Evolutionary conservation across 805 yeast genomes (phyloP), one percentile per base, ranked within the genome.

Genomic region (Diddensiella transvaalensis): DNA sequence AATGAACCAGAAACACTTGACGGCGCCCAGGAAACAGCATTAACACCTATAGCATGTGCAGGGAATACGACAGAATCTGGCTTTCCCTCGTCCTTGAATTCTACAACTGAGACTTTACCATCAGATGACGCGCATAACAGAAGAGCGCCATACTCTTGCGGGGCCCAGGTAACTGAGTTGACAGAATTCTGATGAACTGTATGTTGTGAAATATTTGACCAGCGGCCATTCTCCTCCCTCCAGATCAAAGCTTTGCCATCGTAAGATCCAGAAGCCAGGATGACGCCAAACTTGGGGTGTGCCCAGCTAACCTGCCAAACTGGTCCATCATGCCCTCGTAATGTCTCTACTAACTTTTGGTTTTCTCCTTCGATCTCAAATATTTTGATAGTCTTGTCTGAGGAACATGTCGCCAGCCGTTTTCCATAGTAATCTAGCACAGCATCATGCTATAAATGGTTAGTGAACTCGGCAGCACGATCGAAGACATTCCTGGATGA

Each of bases 271-370:
- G 96, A 85, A 1, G 99, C 99, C 55, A 93, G 75, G 54, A 91
- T 87, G 11, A 88, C 84, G 35, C 99, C 99, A 63, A 91, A 93
- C 67, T 91, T 91, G 26, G 99, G 99, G 65, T 93, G 99, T 2
- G 98, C 98, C 99, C 99, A 93, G 47, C 87, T 80, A 18, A 89
- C 95, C 70, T 91, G 96, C 99, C 99, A 93, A 42, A 93, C 97
- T 10, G 99, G 98, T 29, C 98, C 99, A 54, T 89, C 96, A 67
- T 93, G 99, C 38, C 95, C 97, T 42, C 79, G 75, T 54, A 93
- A 73, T 1, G 98, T 90, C 57, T 89, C 96, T 17, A 85, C 76
- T 44, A 89, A 74, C 63, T 77, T 84, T 67, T 88, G 91, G 60
- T 74, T 79, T 40, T 87, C 95, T 33, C 91, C 93, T 43, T 87